Percentiles rank a stretch among this genome's conserved stretches.
phyloP scores from a whole-genome alignment of 306 rosid species.

The Cucurbita maxima region DNA sequence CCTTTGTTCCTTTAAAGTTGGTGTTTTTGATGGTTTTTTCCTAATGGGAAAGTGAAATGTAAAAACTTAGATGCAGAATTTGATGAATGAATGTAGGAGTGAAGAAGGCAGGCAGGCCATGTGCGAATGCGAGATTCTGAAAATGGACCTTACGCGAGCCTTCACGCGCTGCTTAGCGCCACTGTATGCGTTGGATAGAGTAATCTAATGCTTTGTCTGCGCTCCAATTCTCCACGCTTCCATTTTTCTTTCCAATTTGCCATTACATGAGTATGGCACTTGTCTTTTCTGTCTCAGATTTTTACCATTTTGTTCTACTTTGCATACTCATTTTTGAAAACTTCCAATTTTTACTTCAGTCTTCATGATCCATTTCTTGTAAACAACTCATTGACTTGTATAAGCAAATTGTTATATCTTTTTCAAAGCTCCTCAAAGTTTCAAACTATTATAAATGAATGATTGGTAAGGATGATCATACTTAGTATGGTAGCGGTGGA shows the following conservation, averaged over 20 bases:
- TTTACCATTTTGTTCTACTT: background rate
- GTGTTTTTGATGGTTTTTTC: background rate
- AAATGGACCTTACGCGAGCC: background rate
- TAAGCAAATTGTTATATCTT: too few relatives aligned
- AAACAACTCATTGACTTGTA: too few relatives aligned
- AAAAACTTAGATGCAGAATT: background rate
- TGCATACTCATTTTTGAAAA: background rate
- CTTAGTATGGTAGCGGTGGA: too few relatives aligned
- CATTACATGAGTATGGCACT: background rate
- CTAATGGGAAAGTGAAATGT: constrained; percentile 1
- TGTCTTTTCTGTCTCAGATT: background rate
- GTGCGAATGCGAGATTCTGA: background rate
- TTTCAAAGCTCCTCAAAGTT: too few relatives aligned
- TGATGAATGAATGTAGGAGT: background rate
- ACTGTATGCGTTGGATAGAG: constrained; percentile 1
- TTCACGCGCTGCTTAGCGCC: constrained; percentile 3
- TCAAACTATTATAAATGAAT: too few relatives aligned
- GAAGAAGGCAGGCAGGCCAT: background rate
- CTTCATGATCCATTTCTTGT: background rate
- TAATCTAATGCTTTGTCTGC: background rate
- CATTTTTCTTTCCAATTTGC: background rate
- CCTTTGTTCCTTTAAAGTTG: background rate
- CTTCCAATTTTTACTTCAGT: background rate
- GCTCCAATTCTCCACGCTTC: background rate
- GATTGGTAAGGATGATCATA: too few relatives aligned